phyloP scores from a whole-genome alignment of 331 rosid species.

The Pyrus hybrid region DNA sequence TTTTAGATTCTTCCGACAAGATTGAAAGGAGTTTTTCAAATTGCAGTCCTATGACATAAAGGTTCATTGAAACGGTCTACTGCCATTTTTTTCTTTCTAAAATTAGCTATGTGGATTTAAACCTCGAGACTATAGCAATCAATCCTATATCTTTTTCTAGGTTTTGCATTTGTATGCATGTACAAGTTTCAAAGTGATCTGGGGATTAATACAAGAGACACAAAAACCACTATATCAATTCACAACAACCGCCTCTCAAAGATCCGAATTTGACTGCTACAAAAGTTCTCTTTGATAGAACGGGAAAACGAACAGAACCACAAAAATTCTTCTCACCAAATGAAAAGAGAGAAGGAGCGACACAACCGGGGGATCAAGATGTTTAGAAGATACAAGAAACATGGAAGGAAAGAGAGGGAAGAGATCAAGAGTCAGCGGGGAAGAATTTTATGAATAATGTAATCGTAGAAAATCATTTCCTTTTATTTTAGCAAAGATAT shows the following conservation, averaged over 20 bases:
- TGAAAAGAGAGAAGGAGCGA: neutral
- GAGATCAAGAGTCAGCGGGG: neutral
- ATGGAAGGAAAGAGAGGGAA: neutral
- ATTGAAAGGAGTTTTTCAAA: neutral
- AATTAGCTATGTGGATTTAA: neutral
- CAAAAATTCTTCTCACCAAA: too few species aligned
- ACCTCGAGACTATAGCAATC: neutral
- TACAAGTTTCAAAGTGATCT: too few species aligned
- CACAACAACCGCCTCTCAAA: too few species aligned
- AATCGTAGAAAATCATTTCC: neutral
- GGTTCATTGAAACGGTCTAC: neutral
- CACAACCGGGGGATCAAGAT: neutral
- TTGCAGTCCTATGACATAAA: neutral
- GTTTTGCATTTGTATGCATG: neutral
- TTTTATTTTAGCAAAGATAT: neutral
- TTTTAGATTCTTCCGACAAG: too few species aligned
- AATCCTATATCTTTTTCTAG: too few species aligned
- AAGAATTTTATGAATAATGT: neutral
- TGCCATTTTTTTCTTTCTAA: neutral
- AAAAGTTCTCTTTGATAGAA: too few species aligned
- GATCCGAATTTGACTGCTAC: too few species aligned
- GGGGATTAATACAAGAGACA: too few species aligned
- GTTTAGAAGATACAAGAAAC: neutral
- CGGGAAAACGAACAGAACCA: too few species aligned
- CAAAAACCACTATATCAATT: too few species aligned